These are phyloP conservation scores for Sequoia sempervirens DNA, from an alignment of 75 land plant species.

Conservation along the genomic window DNA sequence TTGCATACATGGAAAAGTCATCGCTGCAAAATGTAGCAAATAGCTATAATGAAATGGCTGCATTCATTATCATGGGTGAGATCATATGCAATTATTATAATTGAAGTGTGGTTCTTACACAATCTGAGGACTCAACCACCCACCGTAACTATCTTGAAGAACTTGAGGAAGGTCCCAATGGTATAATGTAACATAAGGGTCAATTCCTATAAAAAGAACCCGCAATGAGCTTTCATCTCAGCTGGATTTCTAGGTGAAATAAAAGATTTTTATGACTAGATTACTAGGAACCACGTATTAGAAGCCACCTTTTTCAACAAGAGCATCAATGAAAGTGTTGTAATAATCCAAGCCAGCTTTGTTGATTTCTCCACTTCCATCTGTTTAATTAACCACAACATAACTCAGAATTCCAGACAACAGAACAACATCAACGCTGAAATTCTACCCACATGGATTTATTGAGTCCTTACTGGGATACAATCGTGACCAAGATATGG, in stretches of 20 bases:
- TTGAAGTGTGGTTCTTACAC: constrained; percentile 26
- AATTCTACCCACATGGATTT: neutral
- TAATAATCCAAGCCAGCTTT: constrained; percentile 29
- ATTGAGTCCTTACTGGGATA: constrained; percentile 24
- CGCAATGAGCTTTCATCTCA: neutral
- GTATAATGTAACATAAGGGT: constrained; percentile 52
- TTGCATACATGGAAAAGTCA: constrained; percentile 51
- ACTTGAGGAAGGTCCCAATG: constrained; percentile 64
- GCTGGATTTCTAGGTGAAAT: too few species aligned
- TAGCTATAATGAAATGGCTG: neutral
- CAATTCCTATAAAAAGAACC: constrained; percentile 30
- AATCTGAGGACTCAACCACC: constrained; percentile 46
- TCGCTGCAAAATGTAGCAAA: constrained; percentile 16
- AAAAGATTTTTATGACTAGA: neutral
- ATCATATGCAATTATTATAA: neutral
- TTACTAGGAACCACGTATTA: too few species aligned
- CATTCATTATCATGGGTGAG: neutral
- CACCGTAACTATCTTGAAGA: constrained; percentile 45
- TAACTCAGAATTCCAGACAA: neutral
- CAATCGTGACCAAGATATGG: constrained; percentile 39
- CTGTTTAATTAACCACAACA: constrained; percentile 5
- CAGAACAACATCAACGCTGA: neutral
- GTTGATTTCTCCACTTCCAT: constrained; percentile 31
- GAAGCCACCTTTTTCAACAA: constrained; percentile 28
- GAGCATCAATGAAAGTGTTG: constrained; percentile 36